These are phyloP conservation scores for Leishmania arabica DNA, from an alignment of 208 protist genomes.

Conservation along the genomic window DNA sequence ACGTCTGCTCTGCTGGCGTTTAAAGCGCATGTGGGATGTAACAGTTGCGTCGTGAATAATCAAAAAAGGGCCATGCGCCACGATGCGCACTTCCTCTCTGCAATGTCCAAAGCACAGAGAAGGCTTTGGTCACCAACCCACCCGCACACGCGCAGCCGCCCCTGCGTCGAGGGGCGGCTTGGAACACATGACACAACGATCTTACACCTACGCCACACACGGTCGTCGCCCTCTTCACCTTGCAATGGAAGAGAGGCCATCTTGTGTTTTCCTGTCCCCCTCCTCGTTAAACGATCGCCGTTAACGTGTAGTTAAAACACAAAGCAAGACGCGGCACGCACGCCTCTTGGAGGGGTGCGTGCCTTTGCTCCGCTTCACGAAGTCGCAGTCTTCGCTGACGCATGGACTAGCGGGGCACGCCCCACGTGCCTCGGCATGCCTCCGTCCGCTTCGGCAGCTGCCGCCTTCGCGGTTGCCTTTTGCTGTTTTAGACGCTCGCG, in stretches of 20 bases:
- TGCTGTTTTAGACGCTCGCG: constrained; percentile 26
- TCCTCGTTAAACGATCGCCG: neutral
- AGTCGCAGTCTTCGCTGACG: neutral
- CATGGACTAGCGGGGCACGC: neutral
- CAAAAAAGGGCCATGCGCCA: too few species aligned
- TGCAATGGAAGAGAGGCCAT: too few species aligned
- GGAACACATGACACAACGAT: neutral
- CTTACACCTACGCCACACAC: neutral
- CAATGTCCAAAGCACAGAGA: neutral
- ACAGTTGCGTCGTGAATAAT: neutral
- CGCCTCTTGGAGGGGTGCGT: neutral
- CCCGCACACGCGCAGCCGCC: neutral
- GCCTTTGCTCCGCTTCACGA: neutral
- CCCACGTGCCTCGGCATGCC: neutral
- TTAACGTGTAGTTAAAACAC: neutral
- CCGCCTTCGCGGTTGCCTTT: constrained; percentile 14
- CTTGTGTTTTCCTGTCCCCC: neutral
- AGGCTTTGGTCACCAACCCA: neutral
- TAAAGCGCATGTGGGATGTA: neutral
- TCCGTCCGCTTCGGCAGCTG: neutral
- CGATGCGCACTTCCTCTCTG: neutral
- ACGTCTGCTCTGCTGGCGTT: neutral
- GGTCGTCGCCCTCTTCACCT: neutral
- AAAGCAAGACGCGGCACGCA: neutral
- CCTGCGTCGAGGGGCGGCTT: neutral